Percentiles rank a stretch among this genome's conserved stretches.
phyloP scores from a whole-genome alignment of 305 asterid genomes.

The Plantago coronopus region DNA sequence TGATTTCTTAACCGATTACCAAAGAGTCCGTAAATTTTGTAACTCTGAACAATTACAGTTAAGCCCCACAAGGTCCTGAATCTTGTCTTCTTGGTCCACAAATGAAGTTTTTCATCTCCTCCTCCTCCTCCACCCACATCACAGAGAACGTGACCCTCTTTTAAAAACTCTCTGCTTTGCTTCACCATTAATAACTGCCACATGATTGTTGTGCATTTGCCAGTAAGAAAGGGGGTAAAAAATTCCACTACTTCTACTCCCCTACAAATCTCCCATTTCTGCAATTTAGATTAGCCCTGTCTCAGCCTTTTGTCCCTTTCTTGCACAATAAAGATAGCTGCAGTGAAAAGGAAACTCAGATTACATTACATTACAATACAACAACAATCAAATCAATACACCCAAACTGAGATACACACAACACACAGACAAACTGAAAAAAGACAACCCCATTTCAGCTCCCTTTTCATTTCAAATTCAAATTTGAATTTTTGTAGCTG shows the following conservation, averaged over 20 bases:
- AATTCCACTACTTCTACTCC: too few relatives aligned
- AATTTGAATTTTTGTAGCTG: constrained; percentile 5
- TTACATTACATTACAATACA: too few relatives aligned
- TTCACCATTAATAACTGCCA: constrained; percentile 66
- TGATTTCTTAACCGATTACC: too few relatives aligned
- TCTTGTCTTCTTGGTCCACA: constrained; percentile 21
- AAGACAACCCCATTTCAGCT: not conserved
- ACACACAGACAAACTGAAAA: not conserved
- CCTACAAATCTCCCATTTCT: too few relatives aligned
- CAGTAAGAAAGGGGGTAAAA: not conserved
- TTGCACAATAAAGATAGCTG: constrained; percentile 2
- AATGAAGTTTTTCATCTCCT: constrained; percentile 6
- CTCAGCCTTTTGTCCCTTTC: constrained; percentile 23
- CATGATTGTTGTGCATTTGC: constrained; percentile 58
- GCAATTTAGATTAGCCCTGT: not conserved
- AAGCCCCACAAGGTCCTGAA: constrained; percentile 5
- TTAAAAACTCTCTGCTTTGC: constrained; percentile 8
- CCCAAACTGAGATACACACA: not conserved
- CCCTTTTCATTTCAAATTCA: constrained; percentile 1
- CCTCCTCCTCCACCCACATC: constrained; percentile 8
- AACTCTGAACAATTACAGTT: constrained; percentile 3
- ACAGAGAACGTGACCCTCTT: constrained; percentile 44
- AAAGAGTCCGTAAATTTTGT: not conserved
- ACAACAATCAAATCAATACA: constrained; percentile 2
- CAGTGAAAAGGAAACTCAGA: not conserved